These are phyloP conservation scores for Dillenia turbinata DNA, from an alignment of 164 flowering plant genomes.

Conservation along the genomic window DNA sequence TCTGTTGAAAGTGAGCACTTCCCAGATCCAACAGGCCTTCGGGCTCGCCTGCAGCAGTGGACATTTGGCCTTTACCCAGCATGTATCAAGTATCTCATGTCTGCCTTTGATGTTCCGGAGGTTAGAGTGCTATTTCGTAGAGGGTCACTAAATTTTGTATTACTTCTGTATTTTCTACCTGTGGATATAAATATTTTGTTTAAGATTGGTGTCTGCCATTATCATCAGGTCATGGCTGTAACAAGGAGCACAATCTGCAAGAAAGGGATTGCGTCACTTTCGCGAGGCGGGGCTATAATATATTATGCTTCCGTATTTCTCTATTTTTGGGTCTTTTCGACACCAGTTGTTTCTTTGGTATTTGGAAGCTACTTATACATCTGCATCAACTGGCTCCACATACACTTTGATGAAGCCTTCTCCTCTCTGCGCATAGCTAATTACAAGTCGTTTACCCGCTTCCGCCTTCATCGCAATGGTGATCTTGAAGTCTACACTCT, in stretches of 20 bases:
- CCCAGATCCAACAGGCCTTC: conserved; percentile 98
- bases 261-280: conserved; percentile 71
- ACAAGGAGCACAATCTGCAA: conserved; percentile 83
- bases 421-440: conserved; percentile 97
- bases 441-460: conserved; percentile 93
- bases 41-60: conserved; percentile 94
- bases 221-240: conserved; percentile 94
- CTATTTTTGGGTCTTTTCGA: conserved; percentile 96
- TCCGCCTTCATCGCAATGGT: conserved; percentile 69
- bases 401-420: conserved; percentile 99
- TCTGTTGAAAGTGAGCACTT: conserved; percentile 87
- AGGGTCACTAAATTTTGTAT: not conserved
- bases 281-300: conserved; percentile 72
- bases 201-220: not conserved
- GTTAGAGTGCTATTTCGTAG: conserved; percentile 22
- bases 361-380: conserved; percentile 94
- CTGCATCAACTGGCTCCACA: conserved; percentile 96
- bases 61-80: conserved; percentile 99
- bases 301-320: conserved; percentile 93
- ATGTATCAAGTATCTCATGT: conserved; percentile 97
- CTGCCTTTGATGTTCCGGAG: conserved; percentile 99
- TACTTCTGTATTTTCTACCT: not conserved
- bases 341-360: conserved; percentile 92
- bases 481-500: conserved; percentile 95
- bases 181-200: not conserved